These are phyloP conservation scores for Talaromyces sp. DNA, from an alignment of 2,329 filamentous ascomycete species.

Conservation along the genomic window DNA sequence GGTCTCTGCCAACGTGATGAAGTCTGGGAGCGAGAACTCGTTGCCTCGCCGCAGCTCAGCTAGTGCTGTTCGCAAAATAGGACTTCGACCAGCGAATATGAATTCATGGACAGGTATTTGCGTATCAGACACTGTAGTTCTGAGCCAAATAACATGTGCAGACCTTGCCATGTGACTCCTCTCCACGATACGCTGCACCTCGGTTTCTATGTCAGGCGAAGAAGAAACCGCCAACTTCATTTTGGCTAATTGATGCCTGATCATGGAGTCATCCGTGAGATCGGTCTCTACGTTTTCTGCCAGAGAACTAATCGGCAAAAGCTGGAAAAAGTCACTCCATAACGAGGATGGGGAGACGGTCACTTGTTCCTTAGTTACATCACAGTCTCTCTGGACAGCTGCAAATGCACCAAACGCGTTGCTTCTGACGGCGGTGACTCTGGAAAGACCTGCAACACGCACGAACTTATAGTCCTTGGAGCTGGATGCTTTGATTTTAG, in stretches of 20 bases:
- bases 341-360: conserved; percentile 63
- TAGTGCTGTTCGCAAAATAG: conserved; percentile 62
- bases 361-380: conserved; percentile 72
- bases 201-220: conserved; percentile 45
- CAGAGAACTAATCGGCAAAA: conserved; percentile 67
- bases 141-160: conserved; percentile 40
- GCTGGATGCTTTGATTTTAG: conserved; percentile 71
- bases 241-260: conserved; percentile 20
- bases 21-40: conserved; percentile 57
- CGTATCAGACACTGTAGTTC: conserved; percentile 63
- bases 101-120: conserved; percentile 80
- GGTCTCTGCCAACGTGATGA: conserved; percentile 56
- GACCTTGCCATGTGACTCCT: conserved; percentile 22
- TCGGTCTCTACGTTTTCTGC: conserved; percentile 40
- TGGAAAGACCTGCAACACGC: conserved; percentile 80
- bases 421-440: conserved; percentile 77
- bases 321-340: conserved; percentile 68
- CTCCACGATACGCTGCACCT: conserved; percentile 31
- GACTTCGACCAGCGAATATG: conserved; percentile 71
- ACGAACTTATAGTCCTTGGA: conserved; percentile 94
- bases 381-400: conserved; percentile 77
- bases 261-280: conserved; percentile 2
- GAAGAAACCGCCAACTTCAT: conserved; percentile 43
- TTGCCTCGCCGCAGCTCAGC: conserved; percentile 55
- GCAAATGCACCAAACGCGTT: conserved; percentile 89